Evolutionary conservation across 495 filamentous ascomycete genomes (phyloP), one percentile per base, ranked within the genome.

Genomic region (Evernia prunastri): DNA sequence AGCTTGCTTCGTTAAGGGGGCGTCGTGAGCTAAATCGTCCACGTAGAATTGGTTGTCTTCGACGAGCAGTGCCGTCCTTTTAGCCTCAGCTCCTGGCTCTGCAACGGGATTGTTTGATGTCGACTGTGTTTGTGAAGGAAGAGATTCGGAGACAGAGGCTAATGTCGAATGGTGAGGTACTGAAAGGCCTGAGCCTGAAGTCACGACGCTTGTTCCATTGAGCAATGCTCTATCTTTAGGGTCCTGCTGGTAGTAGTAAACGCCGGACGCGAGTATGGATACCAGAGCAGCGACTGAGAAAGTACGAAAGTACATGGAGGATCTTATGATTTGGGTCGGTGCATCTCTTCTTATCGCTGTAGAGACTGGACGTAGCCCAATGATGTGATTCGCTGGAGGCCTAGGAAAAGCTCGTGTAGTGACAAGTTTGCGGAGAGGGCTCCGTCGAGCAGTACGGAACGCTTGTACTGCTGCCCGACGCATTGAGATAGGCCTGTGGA

Each of bases 21-120:
- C 87, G 69, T 91, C 88, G 64, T 87, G 88, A n/a, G 86, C 82
- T 31, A 92, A 82, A 0, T 89, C 87, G 23, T 87, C 87, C 18
- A 90, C 91, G 68, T 91, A 95, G 43, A 96, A 82, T 72, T 89
- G 83, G 70, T 93, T 89, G 70, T 90, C 84, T 60, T 89, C 89
- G 51, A 97, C 88, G 27, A 93, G 80, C 51, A 96, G 78, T 29
- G 75, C 74, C 40, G 73, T 77, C 36, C 77, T 74, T 27, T 57
- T 58, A 35, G 76, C 71, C 23, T 71, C 54, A 9, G 76, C 73
- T 5, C 72, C 61, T 17, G 73, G 68, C 12, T 70, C 63, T 59
- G 76, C 72, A 15, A 43, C 56, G 25, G 56, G 43, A 56, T 33
- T 39, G 54, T 40, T 59, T 11, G 66, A 66, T 13, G 37, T 29